A percentile compares a stretch with the other conserved stretches of the same genome.
Evolutionary conservation across 2,329 filamentous ascomycete species (phyloP).

Genomic region (Claviceps maximensis): DNA sequence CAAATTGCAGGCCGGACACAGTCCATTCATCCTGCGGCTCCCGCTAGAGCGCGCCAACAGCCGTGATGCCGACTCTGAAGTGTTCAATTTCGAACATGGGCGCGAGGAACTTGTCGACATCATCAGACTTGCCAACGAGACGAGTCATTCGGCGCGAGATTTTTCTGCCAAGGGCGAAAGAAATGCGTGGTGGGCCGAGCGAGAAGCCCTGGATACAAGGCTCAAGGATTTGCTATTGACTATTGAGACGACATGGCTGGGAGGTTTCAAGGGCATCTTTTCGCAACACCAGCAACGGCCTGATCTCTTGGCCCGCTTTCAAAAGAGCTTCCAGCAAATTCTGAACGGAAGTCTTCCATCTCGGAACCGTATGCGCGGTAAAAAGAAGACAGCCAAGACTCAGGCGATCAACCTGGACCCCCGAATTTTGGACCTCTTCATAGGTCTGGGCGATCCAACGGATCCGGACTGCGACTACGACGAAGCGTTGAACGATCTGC

Average conservation of each 20-base stretch:
- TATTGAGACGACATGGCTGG: conserved; percentile 87
- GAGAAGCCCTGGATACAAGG: conserved; percentile 65
- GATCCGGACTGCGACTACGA: conserved; percentile 62
- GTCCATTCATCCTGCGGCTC: conserved; percentile 75
- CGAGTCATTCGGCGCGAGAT: conserved; percentile 59
- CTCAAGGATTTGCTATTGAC: conserved; percentile 68
- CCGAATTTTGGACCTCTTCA: conserved; percentile 71
- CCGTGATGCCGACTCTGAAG: conserved; percentile 62
- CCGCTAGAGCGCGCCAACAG: conserved; percentile 73
- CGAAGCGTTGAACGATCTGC: conserved; percentile 76
- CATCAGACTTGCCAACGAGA: conserved; percentile 68
- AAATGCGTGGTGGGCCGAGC: conserved; percentile 78
- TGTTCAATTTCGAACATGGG: conserved; percentile 74
- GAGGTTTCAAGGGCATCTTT: conserved; percentile 90
- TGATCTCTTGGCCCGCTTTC: conserved; percentile 59
- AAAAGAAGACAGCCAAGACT: conserved; percentile 36
- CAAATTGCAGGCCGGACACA: conserved; percentile 61
- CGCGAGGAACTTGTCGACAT: conserved; percentile 71
- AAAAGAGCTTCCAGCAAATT: conserved; percentile 62
- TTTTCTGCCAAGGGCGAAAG: conserved; percentile 63
- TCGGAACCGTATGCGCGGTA: conserved; percentile 47
- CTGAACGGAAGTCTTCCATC: conserved; percentile 81
- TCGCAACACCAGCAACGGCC: conserved; percentile 54
- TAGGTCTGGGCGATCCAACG: conserved; percentile 65
- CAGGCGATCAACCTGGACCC: conserved; percentile 35